A percentile compares a stretch with the other conserved stretches of the same genome.
Evolutionary conservation across 1,284 basidiomycete species (phyloP).

Genomic region (Papiliotrema terrestris): DNA sequence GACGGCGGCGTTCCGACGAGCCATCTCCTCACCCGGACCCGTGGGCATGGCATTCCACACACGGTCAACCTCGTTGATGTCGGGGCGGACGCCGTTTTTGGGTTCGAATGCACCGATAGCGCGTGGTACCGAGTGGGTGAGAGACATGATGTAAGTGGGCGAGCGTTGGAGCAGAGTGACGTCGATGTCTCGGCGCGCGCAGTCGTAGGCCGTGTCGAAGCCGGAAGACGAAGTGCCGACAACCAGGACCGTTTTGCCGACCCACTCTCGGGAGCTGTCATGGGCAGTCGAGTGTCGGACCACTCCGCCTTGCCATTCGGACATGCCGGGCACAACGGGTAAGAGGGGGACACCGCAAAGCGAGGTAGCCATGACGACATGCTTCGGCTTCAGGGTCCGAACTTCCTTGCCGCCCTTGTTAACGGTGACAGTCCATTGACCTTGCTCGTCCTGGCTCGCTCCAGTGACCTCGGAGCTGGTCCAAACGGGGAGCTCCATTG

Average conservation of each 20-base stretch:
- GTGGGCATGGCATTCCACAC: slow-evolving; percentile 52
- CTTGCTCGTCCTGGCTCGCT: slow-evolving; percentile 50
- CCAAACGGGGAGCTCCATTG: slow-evolving; percentile 41
- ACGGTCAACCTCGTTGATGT: slow-evolving; percentile 49
- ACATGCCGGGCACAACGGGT: slow-evolving; percentile 33
- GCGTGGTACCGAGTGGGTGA: slow-evolving; percentile 51
- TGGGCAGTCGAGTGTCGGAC: slow-evolving; percentile 58
- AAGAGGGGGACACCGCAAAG: slow-evolving; percentile 20
- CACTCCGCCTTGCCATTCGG: slow-evolving; percentile 53
- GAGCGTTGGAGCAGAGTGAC: slow-evolving; percentile 63
- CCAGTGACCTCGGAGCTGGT: slow-evolving; percentile 51
- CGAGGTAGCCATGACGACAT: slow-evolving; percentile 28
- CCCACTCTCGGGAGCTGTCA: slow-evolving; percentile 53
- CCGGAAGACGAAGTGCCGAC: slow-evolving; percentile 63
- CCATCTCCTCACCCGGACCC: slow-evolving; percentile 26
- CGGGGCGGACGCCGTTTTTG: slow-evolving; percentile 49
- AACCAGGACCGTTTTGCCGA: slow-evolving; percentile 60
- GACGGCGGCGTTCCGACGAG: slow-evolving; percentile 14
- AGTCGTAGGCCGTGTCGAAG: slow-evolving; percentile 51
- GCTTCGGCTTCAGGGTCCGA: background rate
- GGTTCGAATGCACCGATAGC: slow-evolving; percentile 45
- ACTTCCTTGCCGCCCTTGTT: background rate
- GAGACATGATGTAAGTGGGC: slow-evolving; percentile 59
- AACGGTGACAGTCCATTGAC: background rate
- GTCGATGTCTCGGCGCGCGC: slow-evolving; percentile 53